These are phyloP conservation scores for Tripterygium wilfordii DNA, from an alignment of 177 flowering plant genomes.

Conservation along the genomic window DNA sequence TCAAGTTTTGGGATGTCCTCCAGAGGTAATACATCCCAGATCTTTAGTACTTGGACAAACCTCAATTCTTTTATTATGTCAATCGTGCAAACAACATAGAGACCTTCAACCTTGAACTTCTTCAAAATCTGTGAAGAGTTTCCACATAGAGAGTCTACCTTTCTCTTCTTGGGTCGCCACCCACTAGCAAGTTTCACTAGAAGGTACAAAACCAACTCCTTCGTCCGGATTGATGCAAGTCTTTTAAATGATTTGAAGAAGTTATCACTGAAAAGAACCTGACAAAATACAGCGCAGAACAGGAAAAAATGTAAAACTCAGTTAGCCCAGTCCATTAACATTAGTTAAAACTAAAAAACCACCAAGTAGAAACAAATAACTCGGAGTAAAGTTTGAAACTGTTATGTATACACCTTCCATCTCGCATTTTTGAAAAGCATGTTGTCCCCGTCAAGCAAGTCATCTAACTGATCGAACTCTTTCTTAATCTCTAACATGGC, in stretches of 20 bases:
- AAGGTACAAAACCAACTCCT: conserved; percentile 35
- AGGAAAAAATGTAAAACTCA: conserved; percentile 1
- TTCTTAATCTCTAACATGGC: conserved; percentile 22
- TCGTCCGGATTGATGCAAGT: conserved; percentile 17
- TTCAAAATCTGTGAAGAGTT: conserved; percentile 42
- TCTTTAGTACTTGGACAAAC: conserved; percentile 50
- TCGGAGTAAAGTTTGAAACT: too few relatives aligned
- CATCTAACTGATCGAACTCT: conserved; percentile 33
- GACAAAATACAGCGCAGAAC: not conserved
- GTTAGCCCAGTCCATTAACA: too few relatives aligned
- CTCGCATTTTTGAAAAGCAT: conserved; percentile 31
- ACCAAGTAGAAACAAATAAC: too few relatives aligned
- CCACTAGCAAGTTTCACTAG: conserved; percentile 55
- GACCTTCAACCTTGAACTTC: conserved; percentile 42
- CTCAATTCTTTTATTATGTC: conserved; percentile 42
- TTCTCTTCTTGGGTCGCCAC: conserved; percentile 54
- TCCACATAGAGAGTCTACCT: conserved; percentile 29
- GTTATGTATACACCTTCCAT: too few relatives aligned
- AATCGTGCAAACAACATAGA: conserved; percentile 42
- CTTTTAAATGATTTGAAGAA: conserved; percentile 38
- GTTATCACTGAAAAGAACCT: conserved; percentile 53
- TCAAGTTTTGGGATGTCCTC: conserved; percentile 43
- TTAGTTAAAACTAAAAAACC: too few relatives aligned
- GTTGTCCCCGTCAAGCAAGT: conserved; percentile 30
- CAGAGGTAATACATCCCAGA: conserved; percentile 62